Evolutionary conservation across 345 rosid genomes (phyloP).

Genomic region (Zanthoxylum bungeanum): DNA sequence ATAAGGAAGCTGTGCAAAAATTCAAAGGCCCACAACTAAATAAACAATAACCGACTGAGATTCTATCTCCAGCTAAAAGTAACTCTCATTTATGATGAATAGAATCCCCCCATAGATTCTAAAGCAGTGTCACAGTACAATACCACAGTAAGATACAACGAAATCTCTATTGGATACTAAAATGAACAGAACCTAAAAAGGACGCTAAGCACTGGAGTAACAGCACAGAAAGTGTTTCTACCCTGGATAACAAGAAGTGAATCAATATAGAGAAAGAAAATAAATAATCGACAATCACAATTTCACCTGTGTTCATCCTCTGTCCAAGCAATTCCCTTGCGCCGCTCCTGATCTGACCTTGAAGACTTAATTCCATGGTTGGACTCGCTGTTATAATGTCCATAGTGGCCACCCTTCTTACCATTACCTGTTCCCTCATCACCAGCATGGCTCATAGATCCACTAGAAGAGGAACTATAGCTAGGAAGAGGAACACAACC

Average conservation of each 20-base stretch:
- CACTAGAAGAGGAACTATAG: slow-evolving; percentile 56
- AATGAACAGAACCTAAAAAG: slow-evolving; percentile 7
- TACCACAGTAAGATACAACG: background rate
- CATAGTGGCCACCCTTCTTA: slow-evolving; percentile 59
- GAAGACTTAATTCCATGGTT: slow-evolving; percentile 74
- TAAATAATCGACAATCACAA: slow-evolving; percentile 14
- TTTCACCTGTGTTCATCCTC: slow-evolving; percentile 91
- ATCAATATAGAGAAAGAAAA: slow-evolving; percentile 14
- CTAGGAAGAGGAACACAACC: slow-evolving; percentile 85
- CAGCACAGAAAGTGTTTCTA: background rate
- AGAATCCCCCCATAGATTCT: slow-evolving; percentile 9
- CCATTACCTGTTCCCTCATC: slow-evolving; percentile 71
- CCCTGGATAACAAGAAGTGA: background rate
- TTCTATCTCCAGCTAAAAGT: background rate
- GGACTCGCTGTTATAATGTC: slow-evolving; percentile 52
- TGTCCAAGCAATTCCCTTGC: slow-evolving; percentile 98
- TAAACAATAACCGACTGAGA: background rate
- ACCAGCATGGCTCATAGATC: slow-evolving; percentile 54
- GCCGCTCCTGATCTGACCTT: slow-evolving; percentile 91
- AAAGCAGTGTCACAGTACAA: background rate
- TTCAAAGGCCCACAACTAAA: slow-evolving; percentile 8
- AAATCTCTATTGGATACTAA: background rate
- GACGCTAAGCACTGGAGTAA: slow-evolving; percentile 3
- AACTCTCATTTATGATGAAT: background rate
- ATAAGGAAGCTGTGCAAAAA: background rate